phyloP scores from a whole-genome alignment of 2,329 filamentous ascomycete species.

The Geosmithia morbida region DNA sequence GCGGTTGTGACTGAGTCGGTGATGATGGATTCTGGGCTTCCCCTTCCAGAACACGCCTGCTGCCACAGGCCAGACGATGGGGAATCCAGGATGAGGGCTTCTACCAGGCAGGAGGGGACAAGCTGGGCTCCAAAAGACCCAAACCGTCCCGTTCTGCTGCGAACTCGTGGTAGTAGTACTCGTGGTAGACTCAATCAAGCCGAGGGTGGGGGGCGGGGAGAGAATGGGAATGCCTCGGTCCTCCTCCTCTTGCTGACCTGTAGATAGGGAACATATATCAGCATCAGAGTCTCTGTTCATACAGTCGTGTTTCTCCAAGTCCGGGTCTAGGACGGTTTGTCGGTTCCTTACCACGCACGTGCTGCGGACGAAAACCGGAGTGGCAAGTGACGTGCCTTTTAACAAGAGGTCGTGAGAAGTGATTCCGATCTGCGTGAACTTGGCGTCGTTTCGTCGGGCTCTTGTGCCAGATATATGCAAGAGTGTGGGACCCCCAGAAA shows the following conservation, averaged over 20 bases:
- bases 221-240: not conserved
- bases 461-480: not conserved
- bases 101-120: conserved; percentile 10
- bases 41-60: conserved; percentile 15
- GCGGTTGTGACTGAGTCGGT: conserved; percentile 15
- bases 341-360: not conserved
- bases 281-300: not conserved
- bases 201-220: too few relatives aligned
- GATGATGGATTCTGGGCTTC: conserved; percentile 15
- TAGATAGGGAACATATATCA: not conserved
- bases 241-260: not conserved
- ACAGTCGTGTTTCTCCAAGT: not conserved
- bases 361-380: not conserved
- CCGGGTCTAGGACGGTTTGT: not conserved
- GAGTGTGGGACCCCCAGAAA: not conserved
- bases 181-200: not conserved
- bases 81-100: conserved; percentile 16
- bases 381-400: not conserved
- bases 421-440: not conserved
- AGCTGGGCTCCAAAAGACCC: conserved; percentile 15
- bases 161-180: too few relatives aligned
- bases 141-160: conserved; percentile 15
- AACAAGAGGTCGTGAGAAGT: not conserved
- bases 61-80: conserved; percentile 16
- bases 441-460: not conserved